Base-by-base conservation (phyloP, 352 stramenopile genomes). In the Pythium vanterpoolii region DNA sequence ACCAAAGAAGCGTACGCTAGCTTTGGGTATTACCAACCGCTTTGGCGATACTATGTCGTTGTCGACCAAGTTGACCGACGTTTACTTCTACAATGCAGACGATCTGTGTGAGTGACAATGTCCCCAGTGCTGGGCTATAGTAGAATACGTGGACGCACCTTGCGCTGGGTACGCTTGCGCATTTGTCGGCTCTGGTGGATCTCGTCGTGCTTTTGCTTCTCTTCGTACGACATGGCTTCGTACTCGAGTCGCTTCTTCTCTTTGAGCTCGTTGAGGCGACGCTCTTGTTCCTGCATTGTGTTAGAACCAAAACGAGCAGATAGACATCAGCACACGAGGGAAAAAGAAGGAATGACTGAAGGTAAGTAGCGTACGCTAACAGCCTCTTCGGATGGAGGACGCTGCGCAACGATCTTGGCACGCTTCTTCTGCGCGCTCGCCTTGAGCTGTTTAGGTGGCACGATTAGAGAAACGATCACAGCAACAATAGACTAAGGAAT, bases 181-280 rank as follows among this genome's bases (percentile, higher is more conserved):
- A 74, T 70, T 68, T 77, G 63, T 51, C 77, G 83, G 65, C 82
- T 90, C 66, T 87, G 66, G 43, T 90, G 86, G 39, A 86, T 74
- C 24, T 71, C 77, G 48, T 93, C 83, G 46, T 86, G 64, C 53
- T 84, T 88, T 60, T 90, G 80, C 72, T 93, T 83, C 56, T 90
- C 78, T 44, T 90, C 83, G 63, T 90, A 90, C 59, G 80, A 89
- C 55, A 93, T 68, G 27, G 72, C 77, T 38, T 86, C 71, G 63
- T 93, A 93, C 53, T 93, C 68, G 47, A 87, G 79, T 18, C 87
- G 71, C 61, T 93, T 93, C 72, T 89, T 90, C 68, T 90, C 83
- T 43, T 75, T 78, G 24, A 42, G 18, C 34, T 42, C 19, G 34
- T 6, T 42, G 1, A 42, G 10, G 34, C 34, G 34, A 42, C 34